A percentile compares a stretch with the other conserved stretches of the same genome.
These are phyloP conservation scores for Fragaria nilgerrensis DNA, from an alignment of 306 rosid genomes.

Conservation along the genomic window DNA sequence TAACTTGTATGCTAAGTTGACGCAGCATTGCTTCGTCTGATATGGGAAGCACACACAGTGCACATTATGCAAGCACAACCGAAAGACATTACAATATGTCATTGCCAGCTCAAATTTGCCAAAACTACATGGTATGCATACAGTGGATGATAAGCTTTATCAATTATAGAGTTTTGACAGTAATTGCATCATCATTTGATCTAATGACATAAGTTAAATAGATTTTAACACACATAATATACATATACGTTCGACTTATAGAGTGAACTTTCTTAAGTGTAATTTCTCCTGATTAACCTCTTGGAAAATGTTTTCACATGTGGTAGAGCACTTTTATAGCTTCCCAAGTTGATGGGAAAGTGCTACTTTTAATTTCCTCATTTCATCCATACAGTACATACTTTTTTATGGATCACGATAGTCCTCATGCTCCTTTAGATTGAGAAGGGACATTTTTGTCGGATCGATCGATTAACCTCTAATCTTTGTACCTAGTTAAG, in stretches of 20 bases:
- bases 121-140: neutral
- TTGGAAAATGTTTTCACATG: neutral
- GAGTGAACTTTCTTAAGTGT: neutral
- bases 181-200: too few relatives aligned
- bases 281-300: neutral
- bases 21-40: constrained; percentile 27
- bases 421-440: neutral
- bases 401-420: neutral
- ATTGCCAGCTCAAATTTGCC: neutral
- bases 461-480: neutral
- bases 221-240: too few relatives aligned
- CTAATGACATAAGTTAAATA: too few relatives aligned
- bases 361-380: neutral
- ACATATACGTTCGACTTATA: too few relatives aligned
- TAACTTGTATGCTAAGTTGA: constrained; percentile 34
- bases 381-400: neutral
- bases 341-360: constrained; percentile 1
- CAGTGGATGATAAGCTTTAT: neutral
- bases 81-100: neutral
- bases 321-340: neutral
- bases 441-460: neutral
- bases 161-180: neutral
- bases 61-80: constrained; percentile 3
- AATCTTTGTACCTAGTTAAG: neutral
- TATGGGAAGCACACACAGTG: neutral